Evolutionary conservation across 139 green algal genomes (phyloP).

Genomic region (Chlorella sp.): DNA sequence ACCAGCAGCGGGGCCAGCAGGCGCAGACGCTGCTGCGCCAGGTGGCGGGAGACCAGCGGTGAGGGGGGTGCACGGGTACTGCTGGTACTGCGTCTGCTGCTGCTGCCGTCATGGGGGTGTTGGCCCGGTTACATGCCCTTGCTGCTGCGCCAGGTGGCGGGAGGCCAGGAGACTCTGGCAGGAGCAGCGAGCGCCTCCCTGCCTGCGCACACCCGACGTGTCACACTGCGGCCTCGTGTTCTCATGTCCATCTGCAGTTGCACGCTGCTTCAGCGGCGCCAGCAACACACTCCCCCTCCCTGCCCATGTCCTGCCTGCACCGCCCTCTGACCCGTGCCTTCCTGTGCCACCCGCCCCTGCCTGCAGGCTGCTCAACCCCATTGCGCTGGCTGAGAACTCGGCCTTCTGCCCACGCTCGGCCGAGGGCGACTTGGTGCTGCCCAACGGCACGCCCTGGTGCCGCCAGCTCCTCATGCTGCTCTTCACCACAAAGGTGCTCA

Average conservation of each 20-base stretch:
- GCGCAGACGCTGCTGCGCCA: constrained; percentile 67
- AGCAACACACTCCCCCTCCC: too few relatives aligned
- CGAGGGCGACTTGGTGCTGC: constrained; percentile 73
- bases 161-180: neutral
- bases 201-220: too few relatives aligned
- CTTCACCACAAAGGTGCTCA: constrained; percentile 81
- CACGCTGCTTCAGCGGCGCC: too few relatives aligned
- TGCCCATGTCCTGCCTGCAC: neutral
- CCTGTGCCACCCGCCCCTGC: neutral
- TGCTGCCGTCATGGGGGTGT: neutral
- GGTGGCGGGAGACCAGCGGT: constrained; percentile 41
- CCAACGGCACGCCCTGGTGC: constrained; percentile 77
- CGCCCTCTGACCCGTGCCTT: too few relatives aligned
- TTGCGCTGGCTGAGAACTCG: constrained; percentile 77
- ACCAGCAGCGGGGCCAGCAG: constrained; percentile 66
- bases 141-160: neutral
- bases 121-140: neutral
- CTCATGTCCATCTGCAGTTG: too few relatives aligned
- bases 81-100: too few relatives aligned
- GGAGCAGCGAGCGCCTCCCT: too few relatives aligned
- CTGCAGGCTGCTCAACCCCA: constrained; percentile 77
- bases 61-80: neutral
- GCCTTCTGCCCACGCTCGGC: constrained; percentile 66
- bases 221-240: too few relatives aligned
- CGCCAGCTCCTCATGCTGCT: constrained; percentile 78